Evolutionary conservation across 352 stramenopile genomes (phyloP).

Genomic region (Phytophthora rubi): DNA sequence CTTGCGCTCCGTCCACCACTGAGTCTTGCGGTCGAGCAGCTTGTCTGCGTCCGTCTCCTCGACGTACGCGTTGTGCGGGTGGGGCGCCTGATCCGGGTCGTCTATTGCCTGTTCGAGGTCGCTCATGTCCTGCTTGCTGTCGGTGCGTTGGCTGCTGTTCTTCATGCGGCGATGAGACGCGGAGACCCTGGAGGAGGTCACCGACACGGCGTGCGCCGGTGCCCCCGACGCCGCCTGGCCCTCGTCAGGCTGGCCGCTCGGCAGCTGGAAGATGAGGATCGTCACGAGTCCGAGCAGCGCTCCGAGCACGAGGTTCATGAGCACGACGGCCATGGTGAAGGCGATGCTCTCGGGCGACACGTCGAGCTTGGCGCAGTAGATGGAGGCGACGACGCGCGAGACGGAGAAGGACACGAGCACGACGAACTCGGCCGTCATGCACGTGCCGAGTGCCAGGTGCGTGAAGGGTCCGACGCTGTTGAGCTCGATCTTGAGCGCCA

Average conservation of each 20-base stretch:
- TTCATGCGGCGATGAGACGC: constrained; percentile 24
- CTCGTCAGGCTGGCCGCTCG: too few relatives aligned
- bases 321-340: constrained; percentile 59
- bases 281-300: constrained; percentile 53
- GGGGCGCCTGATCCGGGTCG: constrained; percentile 42
- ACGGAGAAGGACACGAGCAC: constrained; percentile 74
- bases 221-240: background rate
- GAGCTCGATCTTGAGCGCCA: constrained; percentile 80
- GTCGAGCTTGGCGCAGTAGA: constrained; percentile 64
- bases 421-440: constrained; percentile 72
- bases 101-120: constrained; percentile 31
- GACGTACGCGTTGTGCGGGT: constrained; percentile 64
- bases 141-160: constrained; percentile 14
- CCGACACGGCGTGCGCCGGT: constrained; percentile 3
- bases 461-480: constrained; percentile 72
- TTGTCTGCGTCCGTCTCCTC: constrained; percentile 38
- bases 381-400: constrained; percentile 62
- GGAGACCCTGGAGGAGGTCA: constrained; percentile 16
- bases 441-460: constrained; percentile 66
- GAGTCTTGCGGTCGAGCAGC: constrained; percentile 9
- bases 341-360: constrained; percentile 55
- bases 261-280: constrained; percentile 52
- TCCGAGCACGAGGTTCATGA: constrained; percentile 62
- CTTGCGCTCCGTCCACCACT: constrained; percentile 35
- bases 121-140: constrained; percentile 28